phyloP scores from a whole-genome alignment of 441 rosid species.

The Isatis lusitanica region DNA sequence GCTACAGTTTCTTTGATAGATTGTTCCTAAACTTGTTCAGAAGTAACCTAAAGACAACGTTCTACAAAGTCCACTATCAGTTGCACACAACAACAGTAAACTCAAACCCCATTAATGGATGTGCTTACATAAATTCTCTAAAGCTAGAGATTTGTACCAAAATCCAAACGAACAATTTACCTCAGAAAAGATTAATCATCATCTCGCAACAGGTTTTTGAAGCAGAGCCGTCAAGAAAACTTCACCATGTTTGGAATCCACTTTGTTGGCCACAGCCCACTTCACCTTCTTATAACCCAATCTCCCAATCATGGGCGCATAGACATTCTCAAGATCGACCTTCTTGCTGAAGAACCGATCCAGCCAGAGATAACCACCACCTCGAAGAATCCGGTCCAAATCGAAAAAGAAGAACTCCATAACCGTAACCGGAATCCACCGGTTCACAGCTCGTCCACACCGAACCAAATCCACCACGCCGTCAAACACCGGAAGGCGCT shows the following conservation, averaged over 20 bases:
- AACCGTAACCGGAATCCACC: constrained; percentile 83
- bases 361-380: constrained; percentile 88
- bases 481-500: constrained; percentile 83
- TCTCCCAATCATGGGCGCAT: constrained; percentile 77
- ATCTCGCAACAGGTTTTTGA: constrained; percentile 76
- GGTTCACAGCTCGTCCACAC: constrained; percentile 85
- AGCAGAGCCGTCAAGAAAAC: constrained; percentile 85
- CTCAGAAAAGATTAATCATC: constrained; percentile 29
- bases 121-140: too few species aligned
- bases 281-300: constrained; percentile 96
- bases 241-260: constrained; percentile 79
- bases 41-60: too few species aligned
- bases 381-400: constrained; percentile 77
- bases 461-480: constrained; percentile 91
- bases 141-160: neutral
- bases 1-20: too few species aligned
- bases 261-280: constrained; percentile 83
- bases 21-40: too few species aligned
- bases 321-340: constrained; percentile 68
- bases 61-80: too few species aligned
- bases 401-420: constrained; percentile 84
- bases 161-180: neutral
- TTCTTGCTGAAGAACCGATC: constrained; percentile 82
- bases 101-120: too few species aligned
- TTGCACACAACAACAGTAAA: too few species aligned